Base-by-base conservation (phyloP, 169 alveolate species). In the Plasmodium coatneyi region DNA sequence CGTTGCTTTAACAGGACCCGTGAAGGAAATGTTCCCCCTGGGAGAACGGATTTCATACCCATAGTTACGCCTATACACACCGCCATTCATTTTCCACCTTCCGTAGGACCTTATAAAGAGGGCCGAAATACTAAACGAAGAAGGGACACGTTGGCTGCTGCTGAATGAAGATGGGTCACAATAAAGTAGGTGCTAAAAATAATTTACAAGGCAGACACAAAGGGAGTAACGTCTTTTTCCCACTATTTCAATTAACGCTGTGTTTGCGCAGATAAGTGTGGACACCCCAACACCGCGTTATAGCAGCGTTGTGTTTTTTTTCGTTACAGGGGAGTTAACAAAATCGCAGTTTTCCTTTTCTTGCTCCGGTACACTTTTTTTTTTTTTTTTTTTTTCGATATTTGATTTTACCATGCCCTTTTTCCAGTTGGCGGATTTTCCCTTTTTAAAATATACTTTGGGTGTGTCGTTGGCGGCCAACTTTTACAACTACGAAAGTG, bases 51-150 rank as follows among this genome's bases (percentile, higher is more conserved):
- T 49, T 49, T 49, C 60, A 49, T 49, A 49, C 60, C 19, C 60
- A 12, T 14, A 14, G 25, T 12, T 49, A 49, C 60, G 9, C 56
- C 12, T 16, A 49, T 22, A 49, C 19, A 49, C 60, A 49, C 6
- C 22, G 60, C 14, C 7, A 36, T 16, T 76, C 36, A 36, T 76
- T 41, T 25, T 36, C 41, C 49, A 22, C n/a, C 46, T 79, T 72
- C 19, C 34, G 22, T 28, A 89, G 94, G 90, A 70, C 6, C 74
- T 66, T 79, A 34, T 80, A 49, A 89, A 89, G 19, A 70, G 83
- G 28, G 94, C 83, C n/a, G 94, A 89, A 89, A 89, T 89, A 80
- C 56, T 89, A 39, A 66, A 89, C 34, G 94, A 89, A 80, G 81
- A 89, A 79, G 82, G 82, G 36, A 60, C 80, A n/a, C 36, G 72